These are phyloP conservation scores for Sanghuangporus weigelae DNA, from an alignment of 1,284 basidiomycete genomes.

Conservation along the genomic window DNA sequence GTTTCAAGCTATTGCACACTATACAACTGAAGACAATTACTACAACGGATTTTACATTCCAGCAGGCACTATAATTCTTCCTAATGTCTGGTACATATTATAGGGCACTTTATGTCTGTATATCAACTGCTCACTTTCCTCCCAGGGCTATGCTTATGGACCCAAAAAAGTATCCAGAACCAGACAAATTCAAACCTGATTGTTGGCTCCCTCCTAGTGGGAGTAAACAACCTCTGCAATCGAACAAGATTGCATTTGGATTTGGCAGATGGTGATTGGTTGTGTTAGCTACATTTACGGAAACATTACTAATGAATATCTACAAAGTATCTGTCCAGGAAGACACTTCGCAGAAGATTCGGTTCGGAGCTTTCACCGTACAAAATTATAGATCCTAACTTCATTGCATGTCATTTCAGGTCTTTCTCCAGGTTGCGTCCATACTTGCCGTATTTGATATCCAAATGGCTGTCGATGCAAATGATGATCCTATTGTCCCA, in stretches of 20 bases:
- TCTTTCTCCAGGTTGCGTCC: slow-evolving; percentile 19
- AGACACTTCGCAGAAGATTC: slow-evolving; percentile 13
- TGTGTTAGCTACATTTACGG: not conserved
- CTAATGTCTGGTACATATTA: slow-evolving; percentile 20
- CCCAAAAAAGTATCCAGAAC: slow-evolving; percentile 21
- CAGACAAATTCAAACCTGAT: slow-evolving; percentile 26
- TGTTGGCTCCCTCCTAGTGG: slow-evolving; percentile 16
- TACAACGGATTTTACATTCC: slow-evolving; percentile 22
- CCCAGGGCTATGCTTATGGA: slow-evolving; percentile 24
- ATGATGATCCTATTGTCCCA: slow-evolving; percentile 12
- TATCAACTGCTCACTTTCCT: not conserved
- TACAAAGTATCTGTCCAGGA: slow-evolving; percentile 21
- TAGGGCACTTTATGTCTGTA: not conserved
- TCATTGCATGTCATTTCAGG: not conserved
- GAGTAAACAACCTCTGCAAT: not conserved
- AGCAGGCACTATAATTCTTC: slow-evolving; percentile 18
- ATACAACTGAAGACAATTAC: slow-evolving; percentile 14
- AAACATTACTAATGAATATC: not conserved
- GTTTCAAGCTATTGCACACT: slow-evolving; percentile 10
- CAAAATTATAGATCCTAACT: not conserved
- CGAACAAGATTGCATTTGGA: slow-evolving; percentile 7
- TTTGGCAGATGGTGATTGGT: slow-evolving; percentile 6
- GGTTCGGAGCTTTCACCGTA: not conserved
- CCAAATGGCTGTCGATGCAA: slow-evolving; percentile 4
- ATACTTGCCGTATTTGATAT: slow-evolving; percentile 21